Evolutionary conservation across 2,329 filamentous ascomycete species (phyloP), one percentile per base, ranked within the genome.

Genomic region (Didymella lethalis): DNA sequence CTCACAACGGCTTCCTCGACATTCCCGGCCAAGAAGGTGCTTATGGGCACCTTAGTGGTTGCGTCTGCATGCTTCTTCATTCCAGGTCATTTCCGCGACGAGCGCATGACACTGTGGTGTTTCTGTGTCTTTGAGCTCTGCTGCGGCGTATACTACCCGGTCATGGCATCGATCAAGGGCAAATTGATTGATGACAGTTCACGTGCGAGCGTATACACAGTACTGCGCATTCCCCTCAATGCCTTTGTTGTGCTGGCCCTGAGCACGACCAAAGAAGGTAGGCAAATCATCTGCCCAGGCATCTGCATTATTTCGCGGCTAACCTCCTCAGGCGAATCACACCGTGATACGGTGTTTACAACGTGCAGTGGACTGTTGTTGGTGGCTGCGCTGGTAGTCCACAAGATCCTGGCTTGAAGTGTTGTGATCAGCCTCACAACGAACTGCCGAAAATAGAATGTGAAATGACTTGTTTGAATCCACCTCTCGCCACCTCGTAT

Each of bases 161-260:
- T 79, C 57, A 84, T 86, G 70, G 82, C 80, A 0, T 82, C 82
- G 48, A 67, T 87, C 53, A 87, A 87, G 71, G 82, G 83, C 7
- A 75, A 77, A 36, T 72, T 85, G 5, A 79, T 87, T n/a, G 80
- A 84, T 1, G 85, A 88, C 67, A 79, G 79, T 2, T 77, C 81
- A 25, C 77, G 86, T 43, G 84, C 82, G 3, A 81, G 80, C 43
- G 79, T 87, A 16, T 88, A 88, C 68, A 83, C 83, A 16, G 75
- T 86, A 51, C 75, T 88, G 68, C 80, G 86, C 29, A 78, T 88
- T 14, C 86, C 86, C 11, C 73, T 88, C 61, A 88, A 88, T 66
- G 69, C 67, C 11, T 75, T 75, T 52, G 72, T 74, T 7, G 72
- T 74, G 38, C 63, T 75, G 38, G 71, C 72, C 12, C 52, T 75